Base-by-base conservation (phyloP, 306 rosid genomes). In the Prosopis cineraria region DNA sequence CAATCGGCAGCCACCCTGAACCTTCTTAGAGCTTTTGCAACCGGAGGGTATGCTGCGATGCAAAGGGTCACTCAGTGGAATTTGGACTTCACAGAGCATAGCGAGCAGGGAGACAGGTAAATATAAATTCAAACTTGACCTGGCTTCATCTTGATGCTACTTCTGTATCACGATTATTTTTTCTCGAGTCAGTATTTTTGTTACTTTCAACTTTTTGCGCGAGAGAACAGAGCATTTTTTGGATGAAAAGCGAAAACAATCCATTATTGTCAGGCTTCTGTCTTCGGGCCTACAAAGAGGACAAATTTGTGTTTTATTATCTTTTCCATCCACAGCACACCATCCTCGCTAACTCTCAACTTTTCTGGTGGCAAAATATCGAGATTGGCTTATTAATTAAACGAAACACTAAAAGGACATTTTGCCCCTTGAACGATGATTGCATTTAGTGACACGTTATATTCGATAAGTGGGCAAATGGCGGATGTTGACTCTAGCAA, bases 11-110 rank as follows among this genome's bases (percentile, higher is more conserved):
- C 99, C 12, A 95, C 99, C 30, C 81, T 95, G 37, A 95, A 95
- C 79, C 98, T 95, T 78, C 89, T 95, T 4, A 78, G 99, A 63
- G 89, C 99, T 59, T 95, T 95, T 78, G 98, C 99, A 10, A 95
- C 99, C 0, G 99, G 98, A 40, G 99, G 99, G 3, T 95, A 95
- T 55, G 99, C 99, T 45, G 98, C 98, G 79, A 95, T 95, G 98
- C 99, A 93, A 80, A 88, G 99, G 84, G 96, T 95, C 44, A 91
- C 92, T 30, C 99, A 95, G 30, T 95, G 99, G 99, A 95, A 95
- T 81, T 78, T 95, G 93, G 99, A 95, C 84, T 95, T 95, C 87
- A 86, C 99, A 0, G 88, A 93, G 73, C 91, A 86, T 31, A 95
- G 98, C 74, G 99, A 95, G 77, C 98, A 95, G 72, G 99, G 97